Base-by-base conservation (phyloP, 139 green algal species). In the Astrephomene gubernaculifera region DNA sequence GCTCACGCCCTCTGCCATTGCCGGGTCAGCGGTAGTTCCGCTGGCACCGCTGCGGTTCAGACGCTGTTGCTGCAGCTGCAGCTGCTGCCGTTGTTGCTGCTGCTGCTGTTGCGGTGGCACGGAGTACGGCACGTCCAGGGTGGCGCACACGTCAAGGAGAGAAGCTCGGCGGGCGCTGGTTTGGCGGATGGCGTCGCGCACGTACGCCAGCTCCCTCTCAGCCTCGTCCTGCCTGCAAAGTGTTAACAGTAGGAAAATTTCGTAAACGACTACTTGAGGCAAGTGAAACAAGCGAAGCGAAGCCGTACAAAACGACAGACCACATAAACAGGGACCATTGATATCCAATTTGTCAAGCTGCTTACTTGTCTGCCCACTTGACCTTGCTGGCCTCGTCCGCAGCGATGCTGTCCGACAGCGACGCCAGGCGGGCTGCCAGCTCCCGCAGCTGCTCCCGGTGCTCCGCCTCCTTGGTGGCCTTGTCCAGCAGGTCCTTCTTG, bases 401-500 rank as follows among this genome's bases (percentile, higher is more conserved):
- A 22, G 67, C 64, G 31, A 86, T 88, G 67, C 68, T 82, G 57
- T 90, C 82, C 0, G 54, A 54, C 25, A 88, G 75, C 0, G 67
- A 69, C 0, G 49, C 71, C 81, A 85, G 68, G 17, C 80, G 79
- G 29, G 80, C 88, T 31, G 74, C 81, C n/a, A 95, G 82, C 53
- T 95, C 91, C 5, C 85, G 84, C 52, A 97, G 81, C 79, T 89
- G 79, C 87, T 97, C 93, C 2, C 94, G 82, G 89, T 97, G 93
- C 91, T 97, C 94, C 3, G 94, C 94, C 90, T 97, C 94, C 85
- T 97, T 97, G 8, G 92, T 95, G 10, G 92, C 92, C 80, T 95
- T 95, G 78, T 97, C 94, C 43, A 97, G 88, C 61, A 92, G 36
- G 88, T 97, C 94, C 44, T 89, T 88, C 86, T 95, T 96, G 70